Percentiles rank a stretch among this genome's conserved stretches.
Conservation (phyloP, 2,329 filamentous ascomycete genomes). For the Microdochium trichocladiopsis region DNA sequence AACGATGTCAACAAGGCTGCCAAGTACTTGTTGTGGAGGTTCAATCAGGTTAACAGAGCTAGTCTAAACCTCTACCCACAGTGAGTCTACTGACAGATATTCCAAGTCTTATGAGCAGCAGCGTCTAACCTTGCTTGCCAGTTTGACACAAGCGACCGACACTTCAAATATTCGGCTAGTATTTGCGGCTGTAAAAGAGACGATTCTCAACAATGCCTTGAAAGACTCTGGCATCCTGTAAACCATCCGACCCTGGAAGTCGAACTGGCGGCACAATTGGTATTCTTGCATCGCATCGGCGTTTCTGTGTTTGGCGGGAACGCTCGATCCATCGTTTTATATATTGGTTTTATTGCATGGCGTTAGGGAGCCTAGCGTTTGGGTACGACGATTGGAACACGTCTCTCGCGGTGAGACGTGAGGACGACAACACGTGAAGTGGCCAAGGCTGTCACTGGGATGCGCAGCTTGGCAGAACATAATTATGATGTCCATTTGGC, state of each 20-base stretch:
- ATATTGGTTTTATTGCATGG: neutral
- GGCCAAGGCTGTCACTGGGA: too few species aligned
- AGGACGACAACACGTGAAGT: too few species aligned
- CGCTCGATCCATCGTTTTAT: neutral
- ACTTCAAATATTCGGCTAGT: conserved; percentile 97
- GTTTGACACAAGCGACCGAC: conserved; percentile 97
- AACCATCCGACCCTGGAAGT: conserved; percentile 18
- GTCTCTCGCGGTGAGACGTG: too few species aligned
- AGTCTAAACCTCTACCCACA: conserved; percentile 97
- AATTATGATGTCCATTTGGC: too few species aligned
- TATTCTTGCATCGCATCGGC: neutral
- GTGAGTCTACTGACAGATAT: conserved; percentile 46
- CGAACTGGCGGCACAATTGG: neutral
- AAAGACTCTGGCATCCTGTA: conserved; percentile 95
- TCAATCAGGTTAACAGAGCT: conserved; percentile 96
- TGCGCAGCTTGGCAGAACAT: too few species aligned
- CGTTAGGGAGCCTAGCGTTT: neutral
- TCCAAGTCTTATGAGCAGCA: neutral
- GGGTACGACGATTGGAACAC: neutral
- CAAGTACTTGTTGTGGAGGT: conserved; percentile 96
- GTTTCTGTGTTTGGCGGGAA: neutral
- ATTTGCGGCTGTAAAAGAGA: conserved; percentile 97
- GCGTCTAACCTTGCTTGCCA: conserved; percentile 56
- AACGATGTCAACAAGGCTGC: conserved; percentile 97
- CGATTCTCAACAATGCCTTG: conserved; percentile 94